Percentiles rank a stretch among this genome's conserved stretches.
These are phyloP conservation scores for Ceratopteris richardii DNA, from an alignment of 75 land plant species.

Conservation along the genomic window DNA sequence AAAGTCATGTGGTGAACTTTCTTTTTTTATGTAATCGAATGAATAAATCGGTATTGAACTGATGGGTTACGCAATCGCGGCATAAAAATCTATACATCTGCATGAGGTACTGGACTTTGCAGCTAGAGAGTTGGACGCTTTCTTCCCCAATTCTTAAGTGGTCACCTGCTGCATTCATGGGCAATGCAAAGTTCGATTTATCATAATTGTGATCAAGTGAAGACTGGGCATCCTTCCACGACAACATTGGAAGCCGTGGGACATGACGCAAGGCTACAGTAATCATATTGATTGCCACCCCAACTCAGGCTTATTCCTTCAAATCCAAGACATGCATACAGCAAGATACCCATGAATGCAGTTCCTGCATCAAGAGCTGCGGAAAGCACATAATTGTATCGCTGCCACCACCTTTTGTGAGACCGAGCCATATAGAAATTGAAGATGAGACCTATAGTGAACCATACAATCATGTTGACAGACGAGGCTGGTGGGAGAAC, in stretches of 20 bases:
- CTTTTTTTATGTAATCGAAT: too few relatives aligned
- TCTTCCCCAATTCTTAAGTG: too few relatives aligned
- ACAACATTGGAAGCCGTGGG: slow-evolving; percentile 60
- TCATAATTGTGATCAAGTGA: too few relatives aligned
- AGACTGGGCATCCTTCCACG: slow-evolving; percentile 52
- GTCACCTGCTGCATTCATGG: too few relatives aligned
- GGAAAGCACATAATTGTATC: slow-evolving; percentile 76
- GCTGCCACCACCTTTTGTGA: slow-evolving; percentile 73
- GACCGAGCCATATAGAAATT: slow-evolving; percentile 61
- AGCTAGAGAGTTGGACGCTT: too few relatives aligned
- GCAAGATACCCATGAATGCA: slow-evolving; percentile 69
- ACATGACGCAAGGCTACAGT: slow-evolving; percentile 57
- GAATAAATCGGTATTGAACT: too few relatives aligned
- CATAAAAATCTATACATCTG: too few relatives aligned
- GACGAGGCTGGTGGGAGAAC: slow-evolving; percentile 73
- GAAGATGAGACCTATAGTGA: slow-evolving; percentile 56
- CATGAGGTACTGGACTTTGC: too few relatives aligned
- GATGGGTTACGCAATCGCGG: too few relatives aligned
- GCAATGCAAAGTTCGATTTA: too few relatives aligned
- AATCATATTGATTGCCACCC: slow-evolving; percentile 62
- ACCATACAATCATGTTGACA: slow-evolving; percentile 57
- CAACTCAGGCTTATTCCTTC: slow-evolving; percentile 35
- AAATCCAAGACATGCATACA: slow-evolving; percentile 45
- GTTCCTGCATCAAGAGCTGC: slow-evolving; percentile 75
- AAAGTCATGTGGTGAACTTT: too few relatives aligned